These are phyloP conservation scores for Phellinidium pouzarii DNA, from an alignment of 1,284 basidiomycete genomes.

Conservation along the genomic window DNA sequence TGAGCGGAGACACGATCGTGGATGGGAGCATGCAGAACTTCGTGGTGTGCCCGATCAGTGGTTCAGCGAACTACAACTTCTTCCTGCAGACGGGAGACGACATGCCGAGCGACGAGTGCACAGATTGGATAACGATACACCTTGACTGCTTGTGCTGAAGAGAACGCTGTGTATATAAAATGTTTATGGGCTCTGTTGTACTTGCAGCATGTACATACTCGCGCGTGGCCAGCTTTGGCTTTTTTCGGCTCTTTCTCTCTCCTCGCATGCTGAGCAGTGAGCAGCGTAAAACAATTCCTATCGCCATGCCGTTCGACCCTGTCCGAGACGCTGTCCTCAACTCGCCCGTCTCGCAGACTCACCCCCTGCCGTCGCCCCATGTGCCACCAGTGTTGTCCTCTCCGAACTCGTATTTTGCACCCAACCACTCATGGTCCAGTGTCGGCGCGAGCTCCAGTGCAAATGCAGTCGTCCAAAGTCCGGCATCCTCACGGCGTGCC, in stretches of 20 bases:
- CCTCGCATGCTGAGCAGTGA: neutral
- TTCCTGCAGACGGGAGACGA: slow-evolving; percentile 48
- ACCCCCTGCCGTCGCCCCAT: slow-evolving; percentile 21
- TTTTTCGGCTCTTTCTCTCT: neutral
- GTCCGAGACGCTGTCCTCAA: slow-evolving; percentile 75
- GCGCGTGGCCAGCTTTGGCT: neutral
- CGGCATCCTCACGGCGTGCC: slow-evolving; percentile 49
- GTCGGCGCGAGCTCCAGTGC: slow-evolving; percentile 26
- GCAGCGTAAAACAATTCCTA: too few species aligned
- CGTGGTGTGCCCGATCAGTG: slow-evolving; percentile 43
- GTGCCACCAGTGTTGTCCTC: slow-evolving; percentile 7
- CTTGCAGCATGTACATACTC: neutral
- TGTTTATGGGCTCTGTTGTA: neutral
- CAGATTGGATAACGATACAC: slow-evolving; percentile 40
- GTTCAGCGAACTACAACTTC: slow-evolving; percentile 37
- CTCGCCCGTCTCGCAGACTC: slow-evolving; percentile 40
- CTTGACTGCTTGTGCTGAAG: slow-evolving; percentile 17
- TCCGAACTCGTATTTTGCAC: slow-evolving; percentile 16
- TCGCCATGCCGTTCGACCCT: slow-evolving; percentile 72
- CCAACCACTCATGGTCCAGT: slow-evolving; percentile 5
- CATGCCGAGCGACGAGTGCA: slow-evolving; percentile 27
- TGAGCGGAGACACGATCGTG: slow-evolving; percentile 56
- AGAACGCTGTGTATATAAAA: neutral
- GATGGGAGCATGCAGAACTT: slow-evolving; percentile 48
- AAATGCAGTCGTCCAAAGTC: slow-evolving; percentile 29